Base-by-base conservation (phyloP, 202 grass and related monocot species). In the Setaria viridis region DNA sequence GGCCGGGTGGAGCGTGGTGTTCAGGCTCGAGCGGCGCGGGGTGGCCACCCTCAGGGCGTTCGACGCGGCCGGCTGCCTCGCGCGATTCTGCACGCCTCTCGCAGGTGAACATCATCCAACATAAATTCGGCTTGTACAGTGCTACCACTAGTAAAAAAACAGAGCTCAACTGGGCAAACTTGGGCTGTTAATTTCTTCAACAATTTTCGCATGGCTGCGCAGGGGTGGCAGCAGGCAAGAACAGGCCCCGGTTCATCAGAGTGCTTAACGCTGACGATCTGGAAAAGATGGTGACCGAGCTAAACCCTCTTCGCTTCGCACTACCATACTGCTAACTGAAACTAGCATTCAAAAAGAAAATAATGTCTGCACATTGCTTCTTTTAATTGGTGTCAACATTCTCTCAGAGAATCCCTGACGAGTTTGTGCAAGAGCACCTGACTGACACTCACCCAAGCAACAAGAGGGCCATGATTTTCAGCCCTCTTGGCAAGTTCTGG, bases 1-100 rank as follows among this genome's bases (percentile, higher is more conserved):
- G 9, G 85, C 60, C 2, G 84, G 92, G 25, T 89, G 84, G 81
- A 77, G 76, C 16, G 77, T 94, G 39, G 83, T 91, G 76, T 80
- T 94, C 35, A 77, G 80, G 35, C 78, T 83, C 15, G 91, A 94
- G 85, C 82, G 88, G 15, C 85, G 82, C 30, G 76, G 84, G 70
- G 64, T 89, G 25, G 85, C 82, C 32, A 85, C 89, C n/a, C 30
- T 94, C 10, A 78, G 63, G 83, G 88, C 75, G 41, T 85, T 87
- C 78, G 86, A 89, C 67, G 53, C 67, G 1, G 72, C 11, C 19
- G 77, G 62, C 45, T 89, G 89, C 72, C 60, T 77, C 75, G 79
- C 17, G 48, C 29, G 75, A 4, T 66, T 79, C 82, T 86, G 57
- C 62, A 33, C 32, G 17, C 64, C 70, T 63, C 62, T 33, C 32